Base-by-base conservation (phyloP, 2,329 filamentous ascomycete species). In the Acarospora socialis region DNA sequence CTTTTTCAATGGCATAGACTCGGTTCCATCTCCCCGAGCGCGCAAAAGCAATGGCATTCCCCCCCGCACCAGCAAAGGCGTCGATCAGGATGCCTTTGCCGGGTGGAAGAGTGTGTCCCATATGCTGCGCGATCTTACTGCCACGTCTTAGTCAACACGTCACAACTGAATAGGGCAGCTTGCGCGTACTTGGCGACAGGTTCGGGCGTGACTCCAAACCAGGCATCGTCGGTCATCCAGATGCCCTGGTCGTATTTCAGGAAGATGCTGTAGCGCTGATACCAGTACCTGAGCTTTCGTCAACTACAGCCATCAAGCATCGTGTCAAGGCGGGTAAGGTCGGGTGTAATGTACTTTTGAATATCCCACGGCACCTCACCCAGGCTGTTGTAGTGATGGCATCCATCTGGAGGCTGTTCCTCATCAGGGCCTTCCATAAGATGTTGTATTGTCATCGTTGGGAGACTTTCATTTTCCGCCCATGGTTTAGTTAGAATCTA, bases 141-240 rank as follows among this genome's bases (percentile, higher is more conserved):
- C 15, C 23, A 5, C 9, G 21, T 18, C 38, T 51, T 13, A 50
- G 43, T 32, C 31, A 12, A 32, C 12, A 19, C 12, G 22, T 37
- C 18, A 7, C 10, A 13, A 33, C 25, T 28, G 24, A 19, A 35
- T 28, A 13, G 7, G n/a, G 15, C 15, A 27, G 20, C 29, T 7
- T 20, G 15, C 19, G 59, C 65, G 47, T 62, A 90, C 81, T 68
- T 74, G 38, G 90, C 90, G 17, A 98, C 73, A 4, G 81, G 80
- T 54, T 98, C 87, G 9, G 90, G 86, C 0, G 92, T 98, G 5
- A 95, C 86, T 34, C 86, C 90, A 53, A 90, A 98, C 90, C 90
- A 98, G 33, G 84, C 80, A 57, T 87, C 78, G 52, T 92, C 77
- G 0, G 92, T 98, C 66, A 98, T 73, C 63, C 75, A 78, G 43